A percentile compares a stretch with the other conserved stretches of the same genome.
phyloP scores from a whole-genome alignment of 2,329 filamentous ascomycete genomes.

The Xenoacremonium recifei region DNA sequence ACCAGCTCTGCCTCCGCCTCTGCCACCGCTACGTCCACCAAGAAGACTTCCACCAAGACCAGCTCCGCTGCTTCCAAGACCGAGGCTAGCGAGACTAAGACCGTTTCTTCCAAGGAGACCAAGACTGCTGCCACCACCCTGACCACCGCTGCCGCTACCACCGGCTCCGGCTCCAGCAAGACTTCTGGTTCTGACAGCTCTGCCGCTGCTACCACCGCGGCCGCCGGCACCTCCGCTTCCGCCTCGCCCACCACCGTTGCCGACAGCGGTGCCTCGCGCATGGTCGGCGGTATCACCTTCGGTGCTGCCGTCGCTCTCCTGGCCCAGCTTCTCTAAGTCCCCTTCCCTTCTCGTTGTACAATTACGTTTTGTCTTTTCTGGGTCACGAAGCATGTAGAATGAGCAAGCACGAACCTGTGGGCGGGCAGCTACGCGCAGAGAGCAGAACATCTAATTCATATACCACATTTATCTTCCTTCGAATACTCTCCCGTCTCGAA shows the following conservation, averaged over 20 bases:
- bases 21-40: slow-evolving; percentile 8
- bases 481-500: background rate
- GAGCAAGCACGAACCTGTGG: no score
- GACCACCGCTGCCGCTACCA: slow-evolving; percentile 13
- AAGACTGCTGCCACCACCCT: slow-evolving; percentile 14
- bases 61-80: slow-evolving; percentile 7
- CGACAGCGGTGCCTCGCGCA: slow-evolving; percentile 25
- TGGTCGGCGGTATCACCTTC: slow-evolving; percentile 25
- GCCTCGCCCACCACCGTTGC: slow-evolving; percentile 20
- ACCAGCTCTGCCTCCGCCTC: slow-evolving; percentile 14
- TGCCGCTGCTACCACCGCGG: slow-evolving; percentile 5
- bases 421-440: slow-evolving; percentile 18
- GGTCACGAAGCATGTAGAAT: slow-evolving; percentile 26
- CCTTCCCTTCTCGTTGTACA: slow-evolving; percentile 25
- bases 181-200: background rate
- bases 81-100: slow-evolving; percentile 1
- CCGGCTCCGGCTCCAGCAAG: slow-evolving; percentile 10
- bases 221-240: slow-evolving; percentile 11
- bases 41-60: slow-evolving; percentile 13
- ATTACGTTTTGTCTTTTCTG: slow-evolving; percentile 16
- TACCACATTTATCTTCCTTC: background rate
- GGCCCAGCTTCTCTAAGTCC: slow-evolving; percentile 31
- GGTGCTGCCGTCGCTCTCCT: slow-evolving; percentile 27
- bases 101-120: slow-evolving; percentile 16
- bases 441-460: slow-evolving; percentile 32